phyloP scores from a whole-genome alignment of 2,329 filamentous ascomycete genomes.

The Penicillium sp. region DNA sequence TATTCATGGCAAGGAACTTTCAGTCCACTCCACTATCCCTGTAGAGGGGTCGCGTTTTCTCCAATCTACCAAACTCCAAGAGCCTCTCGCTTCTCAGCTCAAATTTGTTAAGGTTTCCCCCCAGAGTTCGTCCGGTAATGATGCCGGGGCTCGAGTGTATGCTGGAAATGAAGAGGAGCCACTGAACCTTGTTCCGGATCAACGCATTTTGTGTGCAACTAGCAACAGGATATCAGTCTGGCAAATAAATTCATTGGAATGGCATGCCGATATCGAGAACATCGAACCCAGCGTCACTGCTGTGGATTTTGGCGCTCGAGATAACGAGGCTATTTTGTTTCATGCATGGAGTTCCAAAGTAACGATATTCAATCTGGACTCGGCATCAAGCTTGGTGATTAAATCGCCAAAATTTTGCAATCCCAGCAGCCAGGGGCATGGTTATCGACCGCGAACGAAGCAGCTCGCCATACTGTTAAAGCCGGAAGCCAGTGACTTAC shows the following conservation, averaged over 20 bases:
- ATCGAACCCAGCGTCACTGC: conserved; percentile 32
- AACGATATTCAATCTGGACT: conserved; percentile 32
- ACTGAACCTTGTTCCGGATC: conserved; percentile 19
- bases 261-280: conserved; percentile 38
- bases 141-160: neutral
- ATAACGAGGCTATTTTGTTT: conserved; percentile 36
- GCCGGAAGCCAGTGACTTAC: conserved; percentile 33
- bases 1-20: conserved; percentile 25
- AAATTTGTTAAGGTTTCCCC: conserved; percentile 31
- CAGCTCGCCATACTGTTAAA: conserved; percentile 40
- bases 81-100: conserved; percentile 19
- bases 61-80: conserved; percentile 29
- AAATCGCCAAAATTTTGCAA: conserved; percentile 38
- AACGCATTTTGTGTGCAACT: conserved; percentile 32
- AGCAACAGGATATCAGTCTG: conserved; percentile 33
- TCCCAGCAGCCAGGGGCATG: conserved; percentile 27
- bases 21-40: conserved; percentile 27
- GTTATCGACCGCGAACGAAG: conserved; percentile 37
- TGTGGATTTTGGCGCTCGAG: conserved; percentile 35
- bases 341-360: conserved; percentile 39
- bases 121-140: conserved; percentile 1
- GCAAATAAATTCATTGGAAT: conserved; percentile 33
- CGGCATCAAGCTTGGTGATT: conserved; percentile 34
- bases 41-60: conserved; percentile 29
- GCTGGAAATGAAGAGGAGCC: neutral